Evolutionary conservation across 495 filamentous ascomycete genomes (phyloP), one percentile per base, ranked within the genome.

Genomic region (Aspergillus panamensis): DNA sequence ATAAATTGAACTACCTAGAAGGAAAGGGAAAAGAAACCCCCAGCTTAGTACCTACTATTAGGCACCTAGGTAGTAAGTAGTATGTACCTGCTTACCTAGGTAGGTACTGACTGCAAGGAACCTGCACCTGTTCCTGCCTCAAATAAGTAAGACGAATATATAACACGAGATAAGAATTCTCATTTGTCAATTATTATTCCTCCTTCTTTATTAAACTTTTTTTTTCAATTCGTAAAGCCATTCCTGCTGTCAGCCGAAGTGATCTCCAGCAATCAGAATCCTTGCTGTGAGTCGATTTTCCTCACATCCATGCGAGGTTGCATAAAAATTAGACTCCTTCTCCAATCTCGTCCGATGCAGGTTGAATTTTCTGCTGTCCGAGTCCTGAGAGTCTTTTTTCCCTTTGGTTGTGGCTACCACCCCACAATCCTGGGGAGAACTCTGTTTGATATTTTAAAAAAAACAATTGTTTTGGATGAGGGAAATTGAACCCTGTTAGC

Each of bases 281-380:
- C 9, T 45, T 21, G 6, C 8, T 21, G 8, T 4, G 42, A 45
- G 42, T 45, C 42, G 17, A 45, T 10, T 20, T 45, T 20, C 42
- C 42, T 45, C n/a, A 20, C 42, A 45, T 45, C 42, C 42, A 45
- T 45, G 42, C 42, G n/a, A 45, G 19, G 9, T 45, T 45, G 42
- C 42, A 45, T 39, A 39, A 13, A 13, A 10, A 10, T 39, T 1
- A 8, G 25, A 5, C 2, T 20, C 17, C 42, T 20, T 17, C n/a
- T 45, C 42, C 42, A 17, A 21, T 17, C 42, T 13, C 16, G 19
- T 45, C n/a, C 17, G 16, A 45, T 45, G 42, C 42, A 45, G 19
- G 42, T 17, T 45, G 42, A 21, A 39, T 12, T 2, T 25, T 25
- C 25, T 25, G 25, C 25, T 25, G 25, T 25, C 25, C 25, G 25